Percentiles rank a stretch among this genome's conserved stretches.
Evolutionary conservation across 2,329 filamentous ascomycete species (phyloP).

Genomic region (Hyphodiscus sp.): DNA sequence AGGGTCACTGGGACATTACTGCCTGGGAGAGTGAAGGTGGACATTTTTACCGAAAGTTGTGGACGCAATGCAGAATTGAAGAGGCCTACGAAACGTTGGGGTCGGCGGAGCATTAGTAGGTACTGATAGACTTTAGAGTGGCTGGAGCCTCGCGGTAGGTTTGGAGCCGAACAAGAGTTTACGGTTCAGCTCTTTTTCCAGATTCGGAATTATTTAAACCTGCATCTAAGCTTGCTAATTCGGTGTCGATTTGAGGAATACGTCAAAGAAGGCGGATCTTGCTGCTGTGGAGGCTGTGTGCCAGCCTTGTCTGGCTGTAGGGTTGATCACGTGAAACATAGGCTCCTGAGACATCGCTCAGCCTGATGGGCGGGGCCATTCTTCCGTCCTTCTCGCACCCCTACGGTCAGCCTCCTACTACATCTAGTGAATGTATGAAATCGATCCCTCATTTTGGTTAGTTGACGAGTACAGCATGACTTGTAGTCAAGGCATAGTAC

Average conservation of each 20-base stretch:
- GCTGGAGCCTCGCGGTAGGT: not conserved
- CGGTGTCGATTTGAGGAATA: not conserved
- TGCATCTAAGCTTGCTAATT: not conserved
- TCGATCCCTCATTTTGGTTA: too few species aligned
- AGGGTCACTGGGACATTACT: slow-evolving; percentile 38
- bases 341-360: too few species aligned
- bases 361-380: too few species aligned
- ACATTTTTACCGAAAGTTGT: slow-evolving; percentile 26
- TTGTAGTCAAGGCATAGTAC: not conserved
- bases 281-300: not conserved
- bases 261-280: not conserved
- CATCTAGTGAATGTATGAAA: too few species aligned
- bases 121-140: not conserved
- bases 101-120: not conserved
- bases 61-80: not conserved
- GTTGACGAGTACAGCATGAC: not conserved
- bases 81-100: not conserved
- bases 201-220: too few species aligned
- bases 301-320: not conserved
- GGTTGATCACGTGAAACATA: too few species aligned
- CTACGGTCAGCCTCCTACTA: too few species aligned
- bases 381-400: too few species aligned
- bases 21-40: slow-evolving; percentile 35
- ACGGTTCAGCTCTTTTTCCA: not conserved
- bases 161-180: not conserved